Conservation (phyloP, 1,139 yeast species). For the Sugiyamaella xylanicola region DNA sequence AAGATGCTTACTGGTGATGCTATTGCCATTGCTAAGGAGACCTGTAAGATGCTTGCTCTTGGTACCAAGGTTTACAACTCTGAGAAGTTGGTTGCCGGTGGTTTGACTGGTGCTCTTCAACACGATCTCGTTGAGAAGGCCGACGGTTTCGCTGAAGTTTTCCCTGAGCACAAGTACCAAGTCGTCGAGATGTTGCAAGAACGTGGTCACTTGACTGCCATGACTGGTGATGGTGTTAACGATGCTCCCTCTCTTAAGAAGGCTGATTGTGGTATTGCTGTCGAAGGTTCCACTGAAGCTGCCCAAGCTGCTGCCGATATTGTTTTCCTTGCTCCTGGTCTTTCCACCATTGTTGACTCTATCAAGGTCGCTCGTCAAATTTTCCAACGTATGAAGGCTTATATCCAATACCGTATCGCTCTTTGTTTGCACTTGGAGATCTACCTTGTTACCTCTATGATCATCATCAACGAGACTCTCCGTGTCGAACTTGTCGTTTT, state of each 20-base stretch:
- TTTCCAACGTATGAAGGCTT: slow-evolving; percentile 98
- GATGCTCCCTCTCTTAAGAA: slow-evolving; percentile 96
- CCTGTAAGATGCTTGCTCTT: slow-evolving; percentile 95
- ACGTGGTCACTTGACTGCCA: slow-evolving; percentile 94
- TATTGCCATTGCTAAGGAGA: slow-evolving; percentile 98
- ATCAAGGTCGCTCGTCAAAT: slow-evolving; percentile 92
- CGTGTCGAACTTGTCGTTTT: slow-evolving; percentile 86
- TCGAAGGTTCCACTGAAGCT: slow-evolving; percentile 96
- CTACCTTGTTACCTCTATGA: slow-evolving; percentile 93
- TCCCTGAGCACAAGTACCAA: slow-evolving; percentile 95
- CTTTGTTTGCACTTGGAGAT: slow-evolving; percentile 89
- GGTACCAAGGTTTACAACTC: slow-evolving; percentile 98
- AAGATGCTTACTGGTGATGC: slow-evolving; percentile 99
- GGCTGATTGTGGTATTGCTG: slow-evolving; percentile 97
- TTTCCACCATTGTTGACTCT: slow-evolving; percentile 84
- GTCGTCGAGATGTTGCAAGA: slow-evolving; percentile 88
- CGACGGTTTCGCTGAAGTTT: slow-evolving; percentile 96
- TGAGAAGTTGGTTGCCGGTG: slow-evolving; percentile 94
- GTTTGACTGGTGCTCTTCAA: slow-evolving; percentile 93
- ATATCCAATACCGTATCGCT: slow-evolving; percentile 96
- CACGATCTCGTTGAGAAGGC: slow-evolving; percentile 96
- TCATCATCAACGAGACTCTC: slow-evolving; percentile 80
- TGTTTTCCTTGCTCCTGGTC: slow-evolving; percentile 95
- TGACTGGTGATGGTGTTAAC: slow-evolving; percentile 99
- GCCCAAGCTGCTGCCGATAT: slow-evolving; percentile 97